Evolutionary conservation across 2,329 filamentous ascomycete genomes (phyloP).

Genomic region (Zasmidium angulare): DNA sequence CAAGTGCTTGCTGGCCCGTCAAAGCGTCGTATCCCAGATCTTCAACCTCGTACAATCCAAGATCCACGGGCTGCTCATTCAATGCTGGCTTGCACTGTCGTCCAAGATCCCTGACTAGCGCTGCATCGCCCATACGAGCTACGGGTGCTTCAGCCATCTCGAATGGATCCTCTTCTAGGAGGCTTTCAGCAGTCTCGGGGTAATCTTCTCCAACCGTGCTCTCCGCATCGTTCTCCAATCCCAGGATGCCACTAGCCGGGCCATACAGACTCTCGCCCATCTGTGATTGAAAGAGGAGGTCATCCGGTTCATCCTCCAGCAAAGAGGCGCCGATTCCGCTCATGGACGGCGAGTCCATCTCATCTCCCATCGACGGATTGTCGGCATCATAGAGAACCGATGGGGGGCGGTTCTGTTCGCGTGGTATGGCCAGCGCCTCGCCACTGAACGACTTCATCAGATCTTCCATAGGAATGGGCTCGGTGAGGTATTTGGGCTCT

Average conservation of each 20-base stretch:
- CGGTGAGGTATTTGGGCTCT: conserved; percentile 80
- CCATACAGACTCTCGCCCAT: conserved; percentile 36
- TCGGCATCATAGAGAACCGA: conserved; percentile 45
- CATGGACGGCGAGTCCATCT: conserved; percentile 23
- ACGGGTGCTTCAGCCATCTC: conserved; percentile 36
- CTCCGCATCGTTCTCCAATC: conserved; percentile 24
- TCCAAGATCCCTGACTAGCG: conserved; percentile 32
- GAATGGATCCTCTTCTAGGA: conserved; percentile 40
- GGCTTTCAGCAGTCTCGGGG: conserved; percentile 35
- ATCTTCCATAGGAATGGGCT: conserved; percentile 81
- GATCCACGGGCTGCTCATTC: conserved; percentile 22
- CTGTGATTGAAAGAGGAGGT: conserved; percentile 38
- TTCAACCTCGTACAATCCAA: conserved; percentile 32
- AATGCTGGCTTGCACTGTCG: conserved; percentile 28
- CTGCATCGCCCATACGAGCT: conserved; percentile 31
- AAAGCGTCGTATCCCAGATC: conserved; percentile 37
- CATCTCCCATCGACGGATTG: conserved; percentile 28
- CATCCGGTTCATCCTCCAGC: conserved; percentile 34
- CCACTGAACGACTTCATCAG: conserved; percentile 88
- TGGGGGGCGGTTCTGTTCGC: conserved; percentile 59
- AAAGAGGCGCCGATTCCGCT: conserved; percentile 30
- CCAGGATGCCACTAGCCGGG: conserved; percentile 31
- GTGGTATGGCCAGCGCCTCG: conserved; percentile 69
- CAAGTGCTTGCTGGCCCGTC: conserved; percentile 29
- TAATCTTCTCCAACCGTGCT: conserved; percentile 19